Evolutionary conservation across 768 basidiomycete genomes (phyloP), one percentile per base, ranked within the genome.

Genomic region (Rhodosporidiobolus odoratus): DNA sequence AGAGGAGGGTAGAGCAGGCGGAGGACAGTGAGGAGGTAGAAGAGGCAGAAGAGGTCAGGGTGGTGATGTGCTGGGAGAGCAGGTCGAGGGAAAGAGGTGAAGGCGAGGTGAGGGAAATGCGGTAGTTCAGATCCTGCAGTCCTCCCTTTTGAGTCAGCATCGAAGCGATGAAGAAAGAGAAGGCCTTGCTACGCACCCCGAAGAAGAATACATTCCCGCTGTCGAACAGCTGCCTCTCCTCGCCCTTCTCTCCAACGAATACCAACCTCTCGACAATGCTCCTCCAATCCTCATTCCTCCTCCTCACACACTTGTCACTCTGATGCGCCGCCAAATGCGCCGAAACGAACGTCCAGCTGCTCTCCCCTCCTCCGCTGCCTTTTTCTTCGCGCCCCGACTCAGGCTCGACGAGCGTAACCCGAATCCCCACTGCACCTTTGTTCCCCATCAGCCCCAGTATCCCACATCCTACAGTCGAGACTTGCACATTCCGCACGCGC

Each of bases 201-300:
- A 96, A 84, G 78, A 96, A 84, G 83, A 97, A 96, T 1, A 96
- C 83, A 79, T 97, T 91, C 19, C 91, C 91, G 0, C 92, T 89
- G 53, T 86, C 83, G 81, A 90, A 92, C 56, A 97, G 84, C 17
- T 71, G 62, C 30, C 41, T 23, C 17, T 68, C 57, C 15, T 37
- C 72, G 71, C 50, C 71, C 54, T 45, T 73, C 59, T n/a, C 40
- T 2, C 86, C 88, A 58, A 86, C 81, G 76, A 99, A 96, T 56
- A 94, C 83, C 40, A 99, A 84, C 3, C 87, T 85, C 53, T 86
- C 81, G 47, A 91, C 89, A 47, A 99, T 92, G 71, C 90, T 84
- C 59, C 85, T 81, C 80, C 89, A 96, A 81, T 97, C 89, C 9
- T 83, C 83, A 68, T 94, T 83, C 34, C 95, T 86, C 25, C 81